Evolutionary conservation across 257 asterid species (phyloP), one percentile per base, ranked within the genome.

Genomic region (Voacanga thouarsii): DNA sequence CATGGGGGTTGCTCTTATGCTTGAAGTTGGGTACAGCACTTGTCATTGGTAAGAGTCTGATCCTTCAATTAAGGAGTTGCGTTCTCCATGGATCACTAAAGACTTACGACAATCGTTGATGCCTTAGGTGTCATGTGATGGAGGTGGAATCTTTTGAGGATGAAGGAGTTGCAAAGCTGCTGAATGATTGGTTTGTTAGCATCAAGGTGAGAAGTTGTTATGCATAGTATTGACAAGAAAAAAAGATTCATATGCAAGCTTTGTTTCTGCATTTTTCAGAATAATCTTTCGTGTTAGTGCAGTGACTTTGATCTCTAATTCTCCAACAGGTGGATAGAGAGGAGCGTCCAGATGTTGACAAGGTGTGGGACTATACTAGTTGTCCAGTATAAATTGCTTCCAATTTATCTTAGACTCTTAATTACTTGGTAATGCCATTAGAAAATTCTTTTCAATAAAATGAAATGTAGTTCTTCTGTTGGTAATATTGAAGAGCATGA

Each of bases 21-120:
- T 82, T 86, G 89, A 89, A 95, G 99, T 95, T 85, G 99, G 99
- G 51, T 95, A 93, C 92, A 95, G 98, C 96, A 95, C 98, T 26
- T 95, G 99, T 71, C 99, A 95, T 72, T 95, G 99, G 99, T 95
- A 87, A 80, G 96, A 47, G 30, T 74, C 75, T 63, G 23, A 14
- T 73, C 23, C 21, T 59, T 72, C 47, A 23, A 30, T 60, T 14
- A 15, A 26, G 63, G 57, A 66, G 44, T 68, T 30, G 5, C 14
- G 11, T 74, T 61, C 33, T 41, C 56, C 50, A 28, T 41, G 39
- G 30, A 56, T 44, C 53, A 50, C 23, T 59, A 37, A 56, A 41
- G 24, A 77, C 44, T 79, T 53, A 67, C 65, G 26, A 26, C 28
- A 8, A 74, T 75, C 33, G 3, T 76, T 67, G 30, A 55, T 73